These are phyloP conservation scores for Lichtheimia ramosa DNA, from an alignment of 371 early-diverging fungal species.

Conservation along the genomic window DNA sequence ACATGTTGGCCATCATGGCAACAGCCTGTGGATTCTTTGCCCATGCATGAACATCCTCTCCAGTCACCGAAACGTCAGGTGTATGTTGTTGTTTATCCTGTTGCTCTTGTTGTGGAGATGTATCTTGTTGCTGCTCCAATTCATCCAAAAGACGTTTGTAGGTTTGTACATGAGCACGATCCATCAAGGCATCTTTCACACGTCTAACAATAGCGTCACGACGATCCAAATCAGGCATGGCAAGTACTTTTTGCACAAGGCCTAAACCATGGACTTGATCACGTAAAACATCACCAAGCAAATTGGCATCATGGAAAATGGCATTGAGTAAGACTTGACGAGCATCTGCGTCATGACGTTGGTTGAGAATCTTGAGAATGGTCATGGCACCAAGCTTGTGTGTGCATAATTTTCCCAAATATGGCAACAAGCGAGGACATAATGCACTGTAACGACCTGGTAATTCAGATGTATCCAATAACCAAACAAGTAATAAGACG, in stretches of 20 bases:
- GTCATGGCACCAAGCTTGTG: slow-evolving; percentile 86
- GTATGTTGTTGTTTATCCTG: background rate
- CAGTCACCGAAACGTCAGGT: slow-evolving; percentile 4
- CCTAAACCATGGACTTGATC: slow-evolving; percentile 85
- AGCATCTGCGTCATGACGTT: slow-evolving; percentile 82
- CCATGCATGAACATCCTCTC: slow-evolving; percentile 9
- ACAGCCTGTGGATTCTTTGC: slow-evolving; percentile 19
- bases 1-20: slow-evolving; percentile 28
- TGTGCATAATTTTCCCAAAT: slow-evolving; percentile 76
- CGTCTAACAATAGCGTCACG: slow-evolving; percentile 69
- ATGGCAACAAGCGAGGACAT: slow-evolving; percentile 75
- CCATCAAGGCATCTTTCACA: slow-evolving; percentile 52
- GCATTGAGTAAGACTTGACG: slow-evolving; percentile 75
- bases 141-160: slow-evolving; percentile 80
- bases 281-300: slow-evolving; percentile 71
- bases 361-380: slow-evolving; percentile 86
- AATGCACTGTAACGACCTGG: slow-evolving; percentile 81
- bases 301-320: slow-evolving; percentile 55
- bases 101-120: background rate
- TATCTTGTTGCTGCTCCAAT: slow-evolving; percentile 16
- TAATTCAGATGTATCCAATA: slow-evolving; percentile 81
- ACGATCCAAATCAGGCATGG: slow-evolving; percentile 69
- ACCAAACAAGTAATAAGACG: slow-evolving; percentile 85
- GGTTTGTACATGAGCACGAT: slow-evolving; percentile 61
- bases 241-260: slow-evolving; percentile 83